Evolutionary conservation across 2,329 filamentous ascomycete species (phyloP).

Genomic region (Colletotrichum tofieldiae): DNA sequence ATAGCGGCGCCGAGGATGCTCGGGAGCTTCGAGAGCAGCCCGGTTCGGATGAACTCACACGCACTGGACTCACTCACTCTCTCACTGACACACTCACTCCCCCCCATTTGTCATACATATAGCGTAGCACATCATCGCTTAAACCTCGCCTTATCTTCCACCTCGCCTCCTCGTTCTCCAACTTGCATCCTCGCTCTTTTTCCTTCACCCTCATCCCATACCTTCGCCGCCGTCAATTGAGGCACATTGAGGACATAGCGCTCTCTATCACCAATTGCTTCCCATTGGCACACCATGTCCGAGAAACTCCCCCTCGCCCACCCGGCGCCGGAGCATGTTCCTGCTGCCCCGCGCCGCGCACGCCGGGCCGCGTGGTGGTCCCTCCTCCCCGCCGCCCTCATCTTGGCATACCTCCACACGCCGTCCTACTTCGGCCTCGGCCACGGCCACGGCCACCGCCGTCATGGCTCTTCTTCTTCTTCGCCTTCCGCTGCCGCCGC

Average conservation of each 20-base stretch:
- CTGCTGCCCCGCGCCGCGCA: conserved; percentile 13
- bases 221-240: background rate
- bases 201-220: too few relatives aligned
- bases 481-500: conserved; percentile 4
- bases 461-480: background rate
- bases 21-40: background rate
- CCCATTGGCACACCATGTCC: conserved; percentile 20
- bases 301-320: conserved; percentile 38
- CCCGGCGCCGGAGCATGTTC: conserved; percentile 14
- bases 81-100: background rate
- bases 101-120: conserved; percentile 36
- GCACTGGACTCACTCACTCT: background rate
- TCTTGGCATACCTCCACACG: conserved; percentile 36
- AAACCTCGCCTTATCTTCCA: conserved; percentile 15
- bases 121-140: conserved; percentile 22
- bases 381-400: conserved; percentile 36
- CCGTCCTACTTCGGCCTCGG: conserved; percentile 24
- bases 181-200: background rate
- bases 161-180: background rate
- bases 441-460: background rate
- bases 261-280: background rate
- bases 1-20: conserved; percentile 28
- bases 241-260: background rate
- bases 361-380: conserved; percentile 39
- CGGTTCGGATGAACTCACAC: conserved; percentile 8